Evolutionary conservation across 2,329 filamentous ascomycete species (phyloP).

Genomic region (Grosmannia serpens): DNA sequence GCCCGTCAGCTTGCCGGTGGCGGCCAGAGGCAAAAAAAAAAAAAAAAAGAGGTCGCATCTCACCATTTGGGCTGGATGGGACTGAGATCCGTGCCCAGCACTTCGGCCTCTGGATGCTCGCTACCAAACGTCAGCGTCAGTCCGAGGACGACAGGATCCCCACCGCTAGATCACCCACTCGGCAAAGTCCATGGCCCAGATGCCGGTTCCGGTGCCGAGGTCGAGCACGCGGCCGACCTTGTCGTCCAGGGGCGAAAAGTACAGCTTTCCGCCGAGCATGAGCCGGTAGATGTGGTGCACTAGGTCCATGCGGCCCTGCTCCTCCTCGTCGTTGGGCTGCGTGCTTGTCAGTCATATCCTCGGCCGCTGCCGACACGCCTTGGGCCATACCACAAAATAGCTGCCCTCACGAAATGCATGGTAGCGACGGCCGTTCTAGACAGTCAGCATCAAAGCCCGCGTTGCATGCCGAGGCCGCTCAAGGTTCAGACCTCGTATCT

Average conservation of each 20-base stretch:
- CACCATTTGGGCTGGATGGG: slow-evolving; percentile 14
- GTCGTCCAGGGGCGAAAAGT: not conserved
- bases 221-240: slow-evolving; percentile 10
- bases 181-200: slow-evolving; percentile 40
- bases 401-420: slow-evolving; percentile 2
- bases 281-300: slow-evolving; percentile 28
- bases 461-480: too few species aligned
- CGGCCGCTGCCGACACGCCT: not conserved
- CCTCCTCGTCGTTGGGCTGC: slow-evolving; percentile 2
- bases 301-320: slow-evolving; percentile 2
- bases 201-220: slow-evolving; percentile 32
- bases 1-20: not conserved
- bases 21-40: too few species aligned
- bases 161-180: not conserved
- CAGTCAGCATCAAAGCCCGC: not conserved
- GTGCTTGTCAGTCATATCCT: not conserved
- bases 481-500: not conserved
- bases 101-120: slow-evolving; percentile 23
- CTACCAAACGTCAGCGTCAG: slow-evolving; percentile 4
- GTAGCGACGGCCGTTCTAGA: not conserved
- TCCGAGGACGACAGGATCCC: not conserved
- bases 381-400: not conserved
- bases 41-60: not conserved
- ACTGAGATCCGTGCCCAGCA: slow-evolving; percentile 32
- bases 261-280: slow-evolving; percentile 18